A percentile compares a stretch with the other conserved stretches of the same genome.
These are phyloP conservation scores for Aristolochia contorta DNA, from an alignment of 164 flowering plant genomes.

Conservation along the genomic window DNA sequence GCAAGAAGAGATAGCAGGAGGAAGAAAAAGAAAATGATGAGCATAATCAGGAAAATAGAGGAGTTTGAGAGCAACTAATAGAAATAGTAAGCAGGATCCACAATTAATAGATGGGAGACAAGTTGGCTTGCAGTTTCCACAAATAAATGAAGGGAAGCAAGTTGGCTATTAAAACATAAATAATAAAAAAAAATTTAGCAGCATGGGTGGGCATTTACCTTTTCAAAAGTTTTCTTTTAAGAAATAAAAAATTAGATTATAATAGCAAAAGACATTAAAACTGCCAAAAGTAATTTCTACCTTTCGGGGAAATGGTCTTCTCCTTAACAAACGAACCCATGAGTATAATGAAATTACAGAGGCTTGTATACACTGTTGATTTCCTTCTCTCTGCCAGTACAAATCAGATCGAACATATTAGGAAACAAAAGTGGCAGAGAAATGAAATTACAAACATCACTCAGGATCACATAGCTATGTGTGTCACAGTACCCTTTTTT, in stretches of 20 bases:
- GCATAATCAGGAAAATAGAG: too few relatives aligned
- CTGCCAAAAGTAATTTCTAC: not conserved
- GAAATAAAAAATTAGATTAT: not conserved
- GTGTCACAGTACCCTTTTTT: not conserved
- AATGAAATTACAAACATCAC: not conserved
- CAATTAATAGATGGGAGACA: too few relatives aligned
- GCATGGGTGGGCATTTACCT: not conserved
- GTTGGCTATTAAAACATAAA: not conserved
- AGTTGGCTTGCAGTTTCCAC: too few relatives aligned
- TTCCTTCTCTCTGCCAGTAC: slow-evolving; percentile 6
- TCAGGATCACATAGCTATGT: not conserved
- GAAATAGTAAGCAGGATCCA: too few relatives aligned
- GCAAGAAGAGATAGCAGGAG: too few relatives aligned
- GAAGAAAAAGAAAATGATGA: too few relatives aligned
- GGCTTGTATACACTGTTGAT: not conserved
- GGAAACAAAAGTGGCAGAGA: not conserved
- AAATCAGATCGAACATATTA: not conserved
- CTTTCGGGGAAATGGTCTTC: slow-evolving; percentile 11
- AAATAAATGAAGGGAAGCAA: not conserved
- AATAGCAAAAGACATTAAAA: not conserved
- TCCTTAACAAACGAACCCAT: slow-evolving; percentile 12
- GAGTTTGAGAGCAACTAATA: too few relatives aligned
- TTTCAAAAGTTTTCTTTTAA: not conserved
- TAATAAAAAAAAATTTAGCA: not conserved
- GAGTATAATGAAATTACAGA: not conserved